Evolutionary conservation across 495 filamentous ascomycete genomes (phyloP), one percentile per base, ranked within the genome.

Genomic region (Articulospora tetracladia): DNA sequence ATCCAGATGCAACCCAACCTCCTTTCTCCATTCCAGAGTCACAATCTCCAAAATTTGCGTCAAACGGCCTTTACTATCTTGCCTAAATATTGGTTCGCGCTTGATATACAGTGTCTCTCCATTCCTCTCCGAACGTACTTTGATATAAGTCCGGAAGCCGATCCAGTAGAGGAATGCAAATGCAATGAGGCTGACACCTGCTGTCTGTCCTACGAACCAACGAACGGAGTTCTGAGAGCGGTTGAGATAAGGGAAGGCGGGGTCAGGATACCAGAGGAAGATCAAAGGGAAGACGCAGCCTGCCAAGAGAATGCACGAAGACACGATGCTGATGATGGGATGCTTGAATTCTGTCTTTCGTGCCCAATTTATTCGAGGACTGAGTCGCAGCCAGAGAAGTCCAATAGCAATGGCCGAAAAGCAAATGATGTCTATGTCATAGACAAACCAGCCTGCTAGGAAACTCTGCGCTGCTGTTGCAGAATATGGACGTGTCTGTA

Each of bases 391-490:
- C 13, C 49, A 55, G 2, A 64, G 55, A 6, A 64, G 8, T 17
- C 61, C 61, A 10, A 64, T 25, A 0, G 50, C 50, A 25, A 64
- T 55, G 20, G 23, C n/a, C 6, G 41, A 15, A 17, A 52, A 59
- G 27, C 36, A 47, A 4, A 44, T 11, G 28, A 54, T 19, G 26
- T 69, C 57, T 0, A 74, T 20, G 22, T 57, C 51, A 53, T 72
- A 75, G 19, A 59, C 50, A 56, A 73, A 75, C 1, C 73, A 26
- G 1, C 46, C 25, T 0, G 69, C 60, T 10, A 73, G 59, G 8
- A 72, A 26, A 3, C 24, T 34, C 36, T 73, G 71, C 4, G 72
- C 65, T 41, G 57, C 15, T 44, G 47, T 41, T 19, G 47, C 48
- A 22, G 57, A 58, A 1, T 52, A 19, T 17, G 71, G 67, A 1